Evolutionary conservation across 2,329 filamentous ascomycete species (phyloP).

Genomic region (Pseudogymnoascus sp.): DNA sequence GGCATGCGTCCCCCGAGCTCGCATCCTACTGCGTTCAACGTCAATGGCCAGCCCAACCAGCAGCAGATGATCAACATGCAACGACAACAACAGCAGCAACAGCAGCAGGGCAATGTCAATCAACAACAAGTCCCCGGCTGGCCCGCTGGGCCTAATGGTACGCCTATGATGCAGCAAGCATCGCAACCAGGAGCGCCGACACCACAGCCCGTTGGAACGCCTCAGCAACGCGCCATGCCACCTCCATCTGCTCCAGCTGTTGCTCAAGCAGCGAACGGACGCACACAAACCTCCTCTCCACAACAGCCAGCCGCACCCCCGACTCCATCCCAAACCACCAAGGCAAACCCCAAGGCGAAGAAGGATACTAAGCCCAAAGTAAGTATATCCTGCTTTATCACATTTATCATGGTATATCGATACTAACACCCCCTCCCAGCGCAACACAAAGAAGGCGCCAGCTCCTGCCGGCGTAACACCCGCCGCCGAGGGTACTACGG

Average conservation of each 20-base stretch:
- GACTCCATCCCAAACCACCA: constrained; percentile 65
- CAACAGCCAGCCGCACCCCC: constrained; percentile 60
- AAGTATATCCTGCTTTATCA: constrained; percentile 26
- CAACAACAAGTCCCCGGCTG: constrained; percentile 17
- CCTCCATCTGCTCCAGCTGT: constrained; percentile 51
- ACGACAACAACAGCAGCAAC: constrained; percentile 33
- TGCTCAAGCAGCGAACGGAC: constrained; percentile 42
- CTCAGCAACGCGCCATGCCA: constrained; percentile 64
- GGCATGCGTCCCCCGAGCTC: constrained; percentile 61
- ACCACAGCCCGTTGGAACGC: constrained; percentile 43
- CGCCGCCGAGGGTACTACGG: constrained; percentile 45
- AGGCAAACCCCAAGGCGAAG: constrained; percentile 70
- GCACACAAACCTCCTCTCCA: constrained; percentile 53
- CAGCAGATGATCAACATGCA: constrained; percentile 54
- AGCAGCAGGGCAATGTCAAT: constrained; percentile 24
- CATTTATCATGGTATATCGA: constrained; percentile 19
- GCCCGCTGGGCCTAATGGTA: constrained; percentile 30
- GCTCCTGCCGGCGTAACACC: constrained; percentile 51
- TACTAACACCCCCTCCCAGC: constrained; percentile 21
- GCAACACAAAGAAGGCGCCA: constrained; percentile 46
- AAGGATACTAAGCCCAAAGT: constrained; percentile 72
- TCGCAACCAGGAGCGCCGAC: constrained; percentile 28
- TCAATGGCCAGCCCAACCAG: constrained; percentile 42
- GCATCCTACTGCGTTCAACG: constrained; percentile 51
- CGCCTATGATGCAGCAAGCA: constrained; percentile 40